Evolutionary conservation across 2,329 filamentous ascomycete species (phyloP).

Genomic region (Fusarium nodosum): DNA sequence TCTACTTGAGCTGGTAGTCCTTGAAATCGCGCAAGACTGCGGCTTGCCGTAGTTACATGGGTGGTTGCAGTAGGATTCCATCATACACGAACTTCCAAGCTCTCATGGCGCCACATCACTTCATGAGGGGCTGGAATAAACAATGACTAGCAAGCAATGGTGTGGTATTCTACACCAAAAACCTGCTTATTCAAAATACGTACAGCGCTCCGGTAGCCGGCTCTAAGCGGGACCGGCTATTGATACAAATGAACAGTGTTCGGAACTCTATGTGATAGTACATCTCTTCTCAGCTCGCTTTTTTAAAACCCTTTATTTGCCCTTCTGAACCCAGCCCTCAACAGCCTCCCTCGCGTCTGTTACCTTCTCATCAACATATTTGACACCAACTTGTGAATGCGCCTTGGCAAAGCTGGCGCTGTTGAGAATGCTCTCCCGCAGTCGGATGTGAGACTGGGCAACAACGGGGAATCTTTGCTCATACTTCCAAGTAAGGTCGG

Average conservation of each 20-base stretch:
- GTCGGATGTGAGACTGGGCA: conserved; percentile 81
- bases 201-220: conserved; percentile 36
- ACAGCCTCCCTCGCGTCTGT: conserved; percentile 79
- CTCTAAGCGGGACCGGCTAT: conserved; percentile 26
- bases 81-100: not conserved
- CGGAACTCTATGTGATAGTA: conserved; percentile 56
- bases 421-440: conserved; percentile 76
- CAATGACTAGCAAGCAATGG: conserved; percentile 11
- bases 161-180: conserved; percentile 6
- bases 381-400: conserved; percentile 77
- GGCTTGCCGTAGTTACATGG: not conserved
- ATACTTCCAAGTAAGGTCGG: conserved; percentile 89
- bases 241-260: conserved; percentile 54
- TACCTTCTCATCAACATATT: conserved; percentile 85
- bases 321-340: conserved; percentile 93
- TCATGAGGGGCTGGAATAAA: conserved; percentile 5
- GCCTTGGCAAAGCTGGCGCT: conserved; percentile 80
- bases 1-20: not conserved
- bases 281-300: conserved; percentile 54
- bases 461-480: conserved; percentile 89
- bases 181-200: conserved; percentile 35
- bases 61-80: no score
- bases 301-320: conserved; percentile 68
- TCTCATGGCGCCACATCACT: conserved; percentile 2
- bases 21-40: not conserved